Percentiles rank a stretch among this genome's conserved stretches.
phyloP scores from a whole-genome alignment of 2,329 filamentous ascomycete genomes.

The Clonostachys byssicola region DNA sequence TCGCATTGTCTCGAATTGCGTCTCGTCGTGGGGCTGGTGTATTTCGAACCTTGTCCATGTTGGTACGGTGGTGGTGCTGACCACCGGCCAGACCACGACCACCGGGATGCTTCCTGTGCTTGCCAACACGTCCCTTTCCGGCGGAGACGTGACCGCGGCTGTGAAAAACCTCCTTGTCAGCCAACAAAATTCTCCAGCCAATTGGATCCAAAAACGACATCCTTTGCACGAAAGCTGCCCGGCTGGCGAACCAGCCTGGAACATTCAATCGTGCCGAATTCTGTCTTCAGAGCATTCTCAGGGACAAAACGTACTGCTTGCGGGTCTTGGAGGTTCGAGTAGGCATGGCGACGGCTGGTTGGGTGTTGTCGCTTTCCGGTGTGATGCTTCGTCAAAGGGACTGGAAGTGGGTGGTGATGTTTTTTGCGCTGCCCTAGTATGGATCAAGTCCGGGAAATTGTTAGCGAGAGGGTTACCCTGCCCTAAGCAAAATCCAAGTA shows the following conservation, averaged over 20 bases:
- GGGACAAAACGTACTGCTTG: conserved; percentile 61
- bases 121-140: conserved; percentile 97
- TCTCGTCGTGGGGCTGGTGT: conserved; percentile 24
- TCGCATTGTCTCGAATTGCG: background rate
- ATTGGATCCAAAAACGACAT: too few relatives aligned
- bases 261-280: too few relatives aligned
- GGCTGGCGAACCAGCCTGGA: too few relatives aligned
- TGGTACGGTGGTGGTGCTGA: conserved; percentile 75
- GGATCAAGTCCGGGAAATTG: conserved; percentile 23
- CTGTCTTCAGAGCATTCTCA: background rate
- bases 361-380: conserved; percentile 37
- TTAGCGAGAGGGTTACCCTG: conserved; percentile 34
- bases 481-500: conserved; percentile 22
- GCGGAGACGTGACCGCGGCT: conserved; percentile 97
- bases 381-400: conserved; percentile 6
- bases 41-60: conserved; percentile 70
- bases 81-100: conserved; percentile 92
- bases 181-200: too few relatives aligned
- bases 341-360: conserved; percentile 58
- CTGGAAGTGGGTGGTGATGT: conserved; percentile 29
- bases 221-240: too few relatives aligned
- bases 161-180: conserved; percentile 11
- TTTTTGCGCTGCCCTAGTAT: conserved; percentile 24
- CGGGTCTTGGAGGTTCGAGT: conserved; percentile 72
- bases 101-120: conserved; percentile 92